A percentile compares a stretch with the other conserved stretches of the same genome.
These are phyloP conservation scores for Lactarius psammicola DNA, from an alignment of 768 basidiomycete genomes.

Conservation along the genomic window DNA sequence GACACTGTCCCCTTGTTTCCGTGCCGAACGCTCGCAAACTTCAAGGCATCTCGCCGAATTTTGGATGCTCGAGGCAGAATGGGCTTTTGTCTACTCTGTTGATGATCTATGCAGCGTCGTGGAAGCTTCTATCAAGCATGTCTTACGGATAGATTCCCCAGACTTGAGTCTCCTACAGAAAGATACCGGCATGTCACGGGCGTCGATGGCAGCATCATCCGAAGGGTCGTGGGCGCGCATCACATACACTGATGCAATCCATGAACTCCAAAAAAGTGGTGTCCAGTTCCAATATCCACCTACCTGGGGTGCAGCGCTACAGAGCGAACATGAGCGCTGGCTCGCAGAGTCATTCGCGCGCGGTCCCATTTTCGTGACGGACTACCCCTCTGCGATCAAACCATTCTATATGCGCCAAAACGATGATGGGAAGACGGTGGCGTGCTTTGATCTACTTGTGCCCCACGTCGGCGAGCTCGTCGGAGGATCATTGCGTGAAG, in stretches of 20 bases:
- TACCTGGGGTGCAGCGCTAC: conserved; percentile 66
- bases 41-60: conserved; percentile 95
- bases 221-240: conserved; percentile 62
- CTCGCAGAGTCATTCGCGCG: conserved; percentile 65
- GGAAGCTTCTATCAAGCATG: conserved; percentile 52
- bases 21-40: conserved; percentile 87
- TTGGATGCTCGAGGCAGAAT: conserved; percentile 99
- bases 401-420: conserved; percentile 96
- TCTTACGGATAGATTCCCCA: conserved; percentile 36
- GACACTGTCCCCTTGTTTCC: conserved; percentile 91
- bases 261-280: conserved; percentile 46
- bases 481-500: conserved; percentile 89
- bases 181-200: conserved; percentile 38
- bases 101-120: conserved; percentile 54
- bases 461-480: conserved; percentile 86
- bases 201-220: conserved; percentile 40
- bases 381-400: conserved; percentile 81
- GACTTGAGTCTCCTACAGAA: conserved; percentile 43
- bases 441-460: conserved; percentile 94
- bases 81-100: conserved; percentile 56
- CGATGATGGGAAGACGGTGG: conserved; percentile 57
- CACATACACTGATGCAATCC: conserved; percentile 75
- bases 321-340: conserved; percentile 93
- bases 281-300: conserved; percentile 56
- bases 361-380: conserved; percentile 87